These are phyloP conservation scores for Saturnispora ahearnii DNA, from an alignment of 805 yeast genomes.

Conservation along the genomic window DNA sequence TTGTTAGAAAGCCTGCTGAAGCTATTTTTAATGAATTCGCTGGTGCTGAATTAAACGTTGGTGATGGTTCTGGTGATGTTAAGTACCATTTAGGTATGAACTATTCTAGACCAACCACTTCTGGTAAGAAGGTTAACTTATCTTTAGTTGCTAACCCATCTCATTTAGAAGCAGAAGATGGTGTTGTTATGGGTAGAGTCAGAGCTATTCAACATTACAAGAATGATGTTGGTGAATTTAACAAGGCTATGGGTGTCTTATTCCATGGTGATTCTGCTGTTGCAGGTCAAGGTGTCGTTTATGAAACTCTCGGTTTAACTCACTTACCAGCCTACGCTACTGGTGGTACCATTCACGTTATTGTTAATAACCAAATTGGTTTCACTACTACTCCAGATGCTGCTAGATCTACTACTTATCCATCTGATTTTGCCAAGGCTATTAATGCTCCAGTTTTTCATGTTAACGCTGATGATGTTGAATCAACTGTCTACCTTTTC, in stretches of 20 bases:
- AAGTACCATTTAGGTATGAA: conserved; percentile 99
- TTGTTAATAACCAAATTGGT: conserved; percentile 97
- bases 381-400: conserved; percentile 98
- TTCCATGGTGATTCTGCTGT: conserved; percentile 99
- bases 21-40: conserved; percentile 94
- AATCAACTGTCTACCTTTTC: conserved; percentile 83
- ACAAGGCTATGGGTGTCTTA: conserved; percentile 85
- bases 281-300: conserved; percentile 98
- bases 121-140: conserved; percentile 91
- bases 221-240: conserved; percentile 70
- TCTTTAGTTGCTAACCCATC: conserved; percentile 98
- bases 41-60: conserved; percentile 72
- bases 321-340: conserved; percentile 91
- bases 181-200: conserved; percentile 96
- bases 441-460: conserved; percentile 98
- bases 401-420: conserved; percentile 96
- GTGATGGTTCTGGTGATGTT: conserved; percentile 98
- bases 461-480: conserved; percentile 97
- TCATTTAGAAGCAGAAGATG: conserved; percentile 98
- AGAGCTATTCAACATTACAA: conserved; percentile 92
- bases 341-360: conserved; percentile 96
- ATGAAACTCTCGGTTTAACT: conserved; percentile 95
- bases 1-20: conserved; percentile 97
- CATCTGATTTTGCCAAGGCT: conserved; percentile 94
- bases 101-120: conserved; percentile 97